Conservation (phyloP, 148 eudicot species). For the Vaccinium vitisidaea region DNA sequence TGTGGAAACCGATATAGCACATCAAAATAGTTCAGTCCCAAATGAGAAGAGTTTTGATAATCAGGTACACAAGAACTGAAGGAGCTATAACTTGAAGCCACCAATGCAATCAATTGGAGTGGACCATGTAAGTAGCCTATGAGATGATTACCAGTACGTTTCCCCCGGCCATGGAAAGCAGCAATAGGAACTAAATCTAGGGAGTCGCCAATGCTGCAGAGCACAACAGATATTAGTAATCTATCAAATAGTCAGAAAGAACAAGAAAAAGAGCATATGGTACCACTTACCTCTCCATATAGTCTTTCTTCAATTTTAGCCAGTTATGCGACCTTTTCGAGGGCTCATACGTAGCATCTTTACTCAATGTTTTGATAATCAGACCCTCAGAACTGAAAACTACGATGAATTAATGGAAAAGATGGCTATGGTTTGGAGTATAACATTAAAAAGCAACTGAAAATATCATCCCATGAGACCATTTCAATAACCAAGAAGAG, state of each 20-base stretch:
- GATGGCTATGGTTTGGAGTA: background rate
- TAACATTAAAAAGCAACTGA: background rate
- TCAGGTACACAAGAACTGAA: background rate
- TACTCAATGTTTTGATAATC: conserved; percentile 86
- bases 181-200: conserved; percentile 91
- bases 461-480: background rate
- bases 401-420: background rate
- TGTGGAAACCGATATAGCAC: conserved; percentile 20
- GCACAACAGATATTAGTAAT: conserved; percentile 7
- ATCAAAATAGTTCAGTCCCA: conserved; percentile 12
- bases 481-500: background rate
- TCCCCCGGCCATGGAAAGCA: conserved; percentile 94
- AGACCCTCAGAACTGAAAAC: conserved; percentile 79
- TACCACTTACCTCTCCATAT: conserved; percentile 73
- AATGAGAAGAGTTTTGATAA: background rate
- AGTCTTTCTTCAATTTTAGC: conserved; percentile 94
- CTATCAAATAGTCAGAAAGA: conserved; percentile 5
- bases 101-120: background rate
- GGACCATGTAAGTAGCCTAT: background rate
- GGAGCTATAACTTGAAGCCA: background rate
- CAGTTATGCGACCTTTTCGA: conserved; percentile 93
- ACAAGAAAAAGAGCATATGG: conserved; percentile 3
- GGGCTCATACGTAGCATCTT: conserved; percentile 97
- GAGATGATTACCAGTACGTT: conserved; percentile 66
- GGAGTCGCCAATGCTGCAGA: conserved; percentile 85